These are phyloP conservation scores for Trichophyton rubrum DNA, from an alignment of 2,329 filamentous ascomycete species.

Conservation along the genomic window DNA sequence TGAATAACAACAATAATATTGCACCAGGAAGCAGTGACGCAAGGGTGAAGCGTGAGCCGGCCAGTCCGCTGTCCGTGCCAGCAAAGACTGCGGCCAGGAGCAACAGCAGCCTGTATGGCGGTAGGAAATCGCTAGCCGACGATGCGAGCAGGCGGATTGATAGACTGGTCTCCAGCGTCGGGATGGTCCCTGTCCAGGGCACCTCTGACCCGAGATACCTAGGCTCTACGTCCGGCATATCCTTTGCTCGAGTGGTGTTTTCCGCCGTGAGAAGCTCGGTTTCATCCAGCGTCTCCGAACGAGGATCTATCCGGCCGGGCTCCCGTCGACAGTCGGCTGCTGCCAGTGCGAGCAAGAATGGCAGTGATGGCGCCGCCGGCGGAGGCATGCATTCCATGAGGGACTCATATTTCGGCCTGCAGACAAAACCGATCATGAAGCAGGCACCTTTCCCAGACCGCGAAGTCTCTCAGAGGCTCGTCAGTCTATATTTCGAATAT, in stretches of 20 bases:
- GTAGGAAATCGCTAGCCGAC: constrained; percentile 43
- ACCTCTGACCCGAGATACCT: constrained; percentile 68
- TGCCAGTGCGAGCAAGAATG: constrained; percentile 24
- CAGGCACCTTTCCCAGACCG: constrained; percentile 72
- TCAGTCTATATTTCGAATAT: constrained; percentile 84
- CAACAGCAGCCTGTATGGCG: constrained; percentile 21
- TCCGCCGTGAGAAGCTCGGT: constrained; percentile 76
- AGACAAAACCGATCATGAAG: constrained; percentile 77
- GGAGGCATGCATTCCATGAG: constrained; percentile 60
- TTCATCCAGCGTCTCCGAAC: constrained; percentile 47
- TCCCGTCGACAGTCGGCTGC: constrained; percentile 41
- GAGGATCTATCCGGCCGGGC: constrained; percentile 47
- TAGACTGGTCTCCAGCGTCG: constrained; percentile 55
- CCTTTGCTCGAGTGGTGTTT: constrained; percentile 87
- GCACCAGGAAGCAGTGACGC: background rate
- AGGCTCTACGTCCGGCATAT: constrained; percentile 78
- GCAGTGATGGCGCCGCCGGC: constrained; percentile 14
- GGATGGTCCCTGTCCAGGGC: constrained; percentile 66
- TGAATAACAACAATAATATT: background rate
- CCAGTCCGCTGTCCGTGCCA: background rate
- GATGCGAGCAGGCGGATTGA: constrained; percentile 43
- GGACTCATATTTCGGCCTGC: constrained; percentile 93
- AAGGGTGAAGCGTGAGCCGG: constrained; percentile 8
- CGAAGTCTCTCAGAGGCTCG: constrained; percentile 58
- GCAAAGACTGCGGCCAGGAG: constrained; percentile 9